Percentiles rank a stretch among this genome's conserved stretches.
Evolutionary conservation across 371 early-diverging fungal species (phyloP).

Genomic region (Catenaria anguillulae): DNA sequence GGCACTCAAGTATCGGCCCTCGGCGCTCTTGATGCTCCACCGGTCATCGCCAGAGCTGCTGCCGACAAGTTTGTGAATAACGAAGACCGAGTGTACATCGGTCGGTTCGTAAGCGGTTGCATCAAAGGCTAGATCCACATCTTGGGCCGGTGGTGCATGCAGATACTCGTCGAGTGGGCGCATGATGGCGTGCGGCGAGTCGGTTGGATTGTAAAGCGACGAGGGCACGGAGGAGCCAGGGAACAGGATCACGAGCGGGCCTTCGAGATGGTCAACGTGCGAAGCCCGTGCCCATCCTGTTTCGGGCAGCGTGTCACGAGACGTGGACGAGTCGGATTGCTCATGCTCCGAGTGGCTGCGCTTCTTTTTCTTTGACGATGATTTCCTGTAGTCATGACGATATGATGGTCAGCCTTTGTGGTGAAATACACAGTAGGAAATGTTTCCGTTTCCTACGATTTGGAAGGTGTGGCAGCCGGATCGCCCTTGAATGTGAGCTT

Average conservation of each 20-base stretch:
- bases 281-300: not conserved
- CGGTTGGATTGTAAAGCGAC: not conserved
- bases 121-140: too few relatives aligned
- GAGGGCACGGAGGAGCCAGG: not conserved
- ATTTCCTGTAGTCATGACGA: too few relatives aligned
- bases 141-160: not conserved
- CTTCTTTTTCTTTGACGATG: too few relatives aligned
- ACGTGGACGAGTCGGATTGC: too few relatives aligned
- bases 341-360: too few relatives aligned
- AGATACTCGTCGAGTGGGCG: not conserved
- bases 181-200: not conserved
- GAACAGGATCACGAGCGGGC: constrained; percentile 5
- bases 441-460: too few relatives aligned
- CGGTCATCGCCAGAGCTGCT: not conserved
- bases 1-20: constrained; percentile 4
- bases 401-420: too few relatives aligned
- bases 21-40: constrained; percentile 5
- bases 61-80: not conserved
- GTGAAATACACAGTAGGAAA: too few relatives aligned
- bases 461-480: too few relatives aligned
- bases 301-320: too few relatives aligned
- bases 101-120: constrained; percentile 1
- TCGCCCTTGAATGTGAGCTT: too few relatives aligned
- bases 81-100: constrained; percentile 6
- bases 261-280: constrained; percentile 2